Evolutionary conservation across 352 stramenopile species (phyloP), one percentile per base, ranked within the genome.

Genomic region (Phytophthora cryptogea): DNA sequence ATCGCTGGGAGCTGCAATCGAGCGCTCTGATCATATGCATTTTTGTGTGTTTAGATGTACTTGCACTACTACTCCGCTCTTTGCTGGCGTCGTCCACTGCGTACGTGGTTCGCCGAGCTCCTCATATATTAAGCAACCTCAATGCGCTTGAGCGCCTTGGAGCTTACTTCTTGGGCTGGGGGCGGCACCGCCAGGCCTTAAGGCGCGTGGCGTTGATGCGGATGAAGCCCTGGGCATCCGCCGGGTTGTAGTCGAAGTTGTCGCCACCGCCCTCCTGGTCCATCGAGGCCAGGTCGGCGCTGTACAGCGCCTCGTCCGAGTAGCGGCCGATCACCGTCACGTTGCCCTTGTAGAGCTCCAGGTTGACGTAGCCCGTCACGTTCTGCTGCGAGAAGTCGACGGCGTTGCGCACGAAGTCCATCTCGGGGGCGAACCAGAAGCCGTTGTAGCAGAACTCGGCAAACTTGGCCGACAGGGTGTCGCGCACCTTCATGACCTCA

Each of bases 341-440:
- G 81, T 99, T 99, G 57, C 97, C 97, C 92, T 99, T 99, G 88
- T 99, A 98, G 32, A 99, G 87, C 70, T 98, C 90, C 43, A 99
- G 62, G 61, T 96, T 79, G 47, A 99, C 96, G 40, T 88, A 75
- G 45, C 97, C 97, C 35, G 91, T 96, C 31, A 99, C 87, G 81
- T 98, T 94, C 55, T 93, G 83, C 78, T 99, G 97, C 35, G 83
- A 90, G 61, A 92, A 98, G 57, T 98, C 76, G 43, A 99, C 96
- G 14, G 89, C 88, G 74, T 98, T 72, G 66, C 94, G 92, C 67
- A 99, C 93, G 42, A 99, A 93, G 59, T 99, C 96, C 97, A 99
- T 99, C 80, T 99, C 97, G 4, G 97, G 97, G n/a, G 96, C 94
- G 69, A 99, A 99, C 97, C 97, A 99, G 77, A 99, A 99, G 52